Evolutionary conservation across 495 filamentous ascomycete genomes (phyloP), one percentile per base, ranked within the genome.

Genomic region (Tuber microsphaerosporum): DNA sequence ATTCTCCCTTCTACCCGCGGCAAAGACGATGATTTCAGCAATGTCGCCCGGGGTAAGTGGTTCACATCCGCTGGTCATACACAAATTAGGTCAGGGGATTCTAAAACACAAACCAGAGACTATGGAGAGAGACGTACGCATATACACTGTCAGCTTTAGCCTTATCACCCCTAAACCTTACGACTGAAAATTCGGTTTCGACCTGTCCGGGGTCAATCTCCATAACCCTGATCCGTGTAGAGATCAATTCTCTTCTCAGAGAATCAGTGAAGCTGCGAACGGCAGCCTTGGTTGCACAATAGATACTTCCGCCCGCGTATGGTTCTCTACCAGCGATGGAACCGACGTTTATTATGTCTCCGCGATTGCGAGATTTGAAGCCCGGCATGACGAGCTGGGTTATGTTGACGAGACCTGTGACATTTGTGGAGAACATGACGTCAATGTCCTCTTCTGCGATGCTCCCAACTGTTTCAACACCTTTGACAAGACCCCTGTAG

Each of bases 271-370:
- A 99, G 73, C 87, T 91, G 70, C 92, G 90, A 61, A 98, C 90
- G 6, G 95, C 95, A 19, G 95, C 94, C 86, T 99, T 99, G 70
- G 92, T 94, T 3, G 95, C 93, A 84, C 95, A 99, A 88, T 99
- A 99, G 79, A 99, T 97, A 80, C 91, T 90, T 39, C 95, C 95
- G 69, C 96, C 94, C 7, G 90, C 86, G 84, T 99, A 99, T 17
- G 92, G 88, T 80, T 97, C 94, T 56, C 95, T 89, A 37, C 95
- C 95, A 39, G 95, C 95, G 83, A 99, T 95, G 80, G 91, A 94
- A 73, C 95, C 95, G 82, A 99, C 92, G 84, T 97, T 98, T 84
- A 99, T 96, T 82, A 99, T 94, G 82, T 99, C 95, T 76, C 95
- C 95, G 43, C 86, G 85, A 71, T 93, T 92, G 56, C 93, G 90